Conservation (phyloP, 148 eudicot species). For the Euryodendron excelsum region DNA sequence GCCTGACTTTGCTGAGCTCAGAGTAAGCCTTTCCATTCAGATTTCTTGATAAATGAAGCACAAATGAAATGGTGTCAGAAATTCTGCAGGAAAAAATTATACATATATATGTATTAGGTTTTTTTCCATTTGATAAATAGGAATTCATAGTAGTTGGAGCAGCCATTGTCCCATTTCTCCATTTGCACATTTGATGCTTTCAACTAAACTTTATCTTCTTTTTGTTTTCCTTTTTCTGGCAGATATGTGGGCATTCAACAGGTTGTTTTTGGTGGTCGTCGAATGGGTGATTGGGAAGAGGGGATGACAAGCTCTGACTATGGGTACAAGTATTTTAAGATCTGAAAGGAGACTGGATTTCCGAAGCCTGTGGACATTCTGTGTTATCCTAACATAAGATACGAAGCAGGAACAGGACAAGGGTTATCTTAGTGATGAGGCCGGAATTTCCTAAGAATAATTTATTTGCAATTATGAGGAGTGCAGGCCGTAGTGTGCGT, state of each 20-base stretch:
- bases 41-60: neutral
- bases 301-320: conserved; percentile 75
- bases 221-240: conserved; percentile 15
- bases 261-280: conserved; percentile 83
- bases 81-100: too few relatives aligned
- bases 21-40: conserved; percentile 52
- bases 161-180: neutral
- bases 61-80: too few relatives aligned
- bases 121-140: neutral
- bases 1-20: conserved; percentile 88
- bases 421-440: neutral
- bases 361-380: neutral
- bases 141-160: neutral
- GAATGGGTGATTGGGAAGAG: conserved; percentile 96
- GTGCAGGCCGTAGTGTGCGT: neutral
- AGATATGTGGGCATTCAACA: conserved; percentile 90
- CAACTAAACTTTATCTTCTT: neutral
- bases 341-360: conserved; percentile 24
- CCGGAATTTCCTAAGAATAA: neutral
- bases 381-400: neutral
- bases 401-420: neutral
- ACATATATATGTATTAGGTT: too few relatives aligned
- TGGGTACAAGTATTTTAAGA: conserved; percentile 79
- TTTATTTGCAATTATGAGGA: neutral
- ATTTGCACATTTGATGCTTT: neutral